Base-by-base conservation (phyloP, 1,139 yeast species). In the Ogataea hybrid region DNA sequence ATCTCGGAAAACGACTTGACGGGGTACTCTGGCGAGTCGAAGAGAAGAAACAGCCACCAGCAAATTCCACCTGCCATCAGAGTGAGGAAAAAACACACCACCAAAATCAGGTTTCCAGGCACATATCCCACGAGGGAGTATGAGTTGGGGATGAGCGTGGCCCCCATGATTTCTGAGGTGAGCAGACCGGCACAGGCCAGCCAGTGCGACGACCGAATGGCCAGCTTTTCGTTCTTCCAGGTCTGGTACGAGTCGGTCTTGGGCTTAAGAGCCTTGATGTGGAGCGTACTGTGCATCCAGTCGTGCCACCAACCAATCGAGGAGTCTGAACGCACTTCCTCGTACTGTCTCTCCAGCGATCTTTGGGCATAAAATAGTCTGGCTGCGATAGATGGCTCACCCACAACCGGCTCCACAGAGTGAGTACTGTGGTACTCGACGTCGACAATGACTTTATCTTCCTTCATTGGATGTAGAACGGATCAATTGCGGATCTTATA, bases 161-260 rank as follows among this genome's bases (percentile, higher is more conserved):
- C 75, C 14, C 76, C 76, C 46, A 71, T 62, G 39, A 71, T 69
- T 56, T 71, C 76, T 5, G 75, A 68, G 9, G 76, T 70, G 36
- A 71, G 65, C 36, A 71, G 58, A 51, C 64, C 70, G 46, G 71
- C 69, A n/a, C 69, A 71, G 1, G 69, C 57, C 40, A 62, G 20
- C 56, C 56, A 52, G 28, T 48, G 47, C 1, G 52, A 30, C 11
- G 53, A 49, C 36, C 54, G 41, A 12, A 39, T 35, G 2, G 51
- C 39, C 25, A 50, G 33, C 16, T 46, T 44, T 22, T 41, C 42
- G 23, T 50, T 46, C 10, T 11, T 29, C 54, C 56, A 50, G 15
- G 32, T 48, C 8, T 50, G 51, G 37, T 44, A 50, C n/a, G 37
- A 31, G 9, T 28, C 22, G 3, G 38, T 39, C 4, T n/a, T 22